Percentiles rank a stretch among this genome's conserved stretches.
Conservation (phyloP, 202 grass and related monocot species). For the Bolboschoenoplectus hybrid region DNA sequence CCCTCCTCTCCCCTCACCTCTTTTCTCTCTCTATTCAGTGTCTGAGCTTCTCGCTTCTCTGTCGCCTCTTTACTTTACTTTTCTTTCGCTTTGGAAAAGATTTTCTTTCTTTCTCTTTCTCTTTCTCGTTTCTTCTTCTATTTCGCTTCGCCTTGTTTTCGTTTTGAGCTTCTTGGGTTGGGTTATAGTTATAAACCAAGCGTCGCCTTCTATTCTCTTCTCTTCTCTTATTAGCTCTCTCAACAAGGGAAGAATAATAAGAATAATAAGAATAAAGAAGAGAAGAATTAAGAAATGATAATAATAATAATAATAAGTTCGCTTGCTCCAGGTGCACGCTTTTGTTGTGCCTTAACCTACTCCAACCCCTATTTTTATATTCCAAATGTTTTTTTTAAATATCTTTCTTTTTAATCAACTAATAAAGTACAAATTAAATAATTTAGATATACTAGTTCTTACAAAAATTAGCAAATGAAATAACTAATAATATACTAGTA, state of each 20-base stretch:
- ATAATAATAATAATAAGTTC: not conserved
- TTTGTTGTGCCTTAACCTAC: slow-evolving; percentile 35
- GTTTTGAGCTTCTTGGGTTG: slow-evolving; percentile 14
- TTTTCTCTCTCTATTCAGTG: slow-evolving; percentile 10
- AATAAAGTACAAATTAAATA: not conserved
- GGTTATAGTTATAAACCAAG: slow-evolving; percentile 75
- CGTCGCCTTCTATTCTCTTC: slow-evolving; percentile 19
- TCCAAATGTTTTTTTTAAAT: not conserved
- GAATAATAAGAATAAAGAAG: too few relatives aligned
- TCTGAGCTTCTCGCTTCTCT: too few relatives aligned
- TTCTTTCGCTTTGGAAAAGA: not conserved
- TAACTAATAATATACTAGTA: not conserved
- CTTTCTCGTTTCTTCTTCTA: slow-evolving; percentile 20
- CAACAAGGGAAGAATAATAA: slow-evolving; percentile 24
- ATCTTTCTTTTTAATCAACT: not conserved
- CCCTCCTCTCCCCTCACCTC: slow-evolving; percentile 21
- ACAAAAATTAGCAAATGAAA: not conserved
- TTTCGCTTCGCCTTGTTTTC: slow-evolving; percentile 18
- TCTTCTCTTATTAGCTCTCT: slow-evolving; percentile 31
- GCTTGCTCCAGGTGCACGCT: slow-evolving; percentile 34
- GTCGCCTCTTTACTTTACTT: slow-evolving; percentile 26
- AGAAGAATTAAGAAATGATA: slow-evolving; percentile 15
- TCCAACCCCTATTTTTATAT: slow-evolving; percentile 19
- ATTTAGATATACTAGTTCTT: not conserved
- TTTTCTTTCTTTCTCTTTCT: slow-evolving; percentile 30